Conservation (phyloP, 257 asterid genomes). For the Henckelia pumila region DNA sequence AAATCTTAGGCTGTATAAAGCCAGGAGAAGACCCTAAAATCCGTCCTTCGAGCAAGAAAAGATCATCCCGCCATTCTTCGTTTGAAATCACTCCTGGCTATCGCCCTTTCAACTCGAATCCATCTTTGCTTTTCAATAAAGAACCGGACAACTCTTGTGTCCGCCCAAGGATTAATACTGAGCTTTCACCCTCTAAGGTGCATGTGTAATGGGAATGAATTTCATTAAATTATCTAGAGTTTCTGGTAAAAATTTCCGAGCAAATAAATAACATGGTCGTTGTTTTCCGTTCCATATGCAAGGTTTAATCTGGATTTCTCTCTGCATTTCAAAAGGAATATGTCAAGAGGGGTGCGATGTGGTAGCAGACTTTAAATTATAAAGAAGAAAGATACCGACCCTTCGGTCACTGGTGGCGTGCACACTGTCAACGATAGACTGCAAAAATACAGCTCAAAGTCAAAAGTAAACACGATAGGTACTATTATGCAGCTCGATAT, state of each 20-base stretch:
- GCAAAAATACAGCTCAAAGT: constrained; percentile 33
- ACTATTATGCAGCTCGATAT: not conserved
- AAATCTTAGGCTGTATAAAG: no score
- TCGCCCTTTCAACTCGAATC: not conserved
- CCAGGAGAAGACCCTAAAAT: no score
- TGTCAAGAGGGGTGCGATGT: constrained; percentile 12
- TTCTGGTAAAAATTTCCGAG: constrained; percentile 86
- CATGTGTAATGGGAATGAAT: not conserved
- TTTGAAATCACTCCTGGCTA: no score
- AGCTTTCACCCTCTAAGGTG: not conserved
- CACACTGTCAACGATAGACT: constrained; percentile 73
- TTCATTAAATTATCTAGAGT: not conserved
- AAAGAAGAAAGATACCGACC: constrained; percentile 40
- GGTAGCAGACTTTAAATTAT: not conserved
- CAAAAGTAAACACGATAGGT: not conserved
- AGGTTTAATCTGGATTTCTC: constrained; percentile 48
- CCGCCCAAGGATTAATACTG: not conserved
- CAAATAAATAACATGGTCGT: constrained; percentile 83
- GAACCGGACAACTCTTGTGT: no score
- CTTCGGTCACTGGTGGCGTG: constrained; percentile 75
- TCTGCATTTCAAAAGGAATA: constrained; percentile 42
- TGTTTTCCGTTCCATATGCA: constrained; percentile 91
- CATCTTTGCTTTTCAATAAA: no score
- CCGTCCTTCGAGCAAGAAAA: no score
- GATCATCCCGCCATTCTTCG: no score